These are phyloP conservation scores for Echria macrotheca DNA, from an alignment of 495 filamentous ascomycete genomes.

Conservation along the genomic window DNA sequence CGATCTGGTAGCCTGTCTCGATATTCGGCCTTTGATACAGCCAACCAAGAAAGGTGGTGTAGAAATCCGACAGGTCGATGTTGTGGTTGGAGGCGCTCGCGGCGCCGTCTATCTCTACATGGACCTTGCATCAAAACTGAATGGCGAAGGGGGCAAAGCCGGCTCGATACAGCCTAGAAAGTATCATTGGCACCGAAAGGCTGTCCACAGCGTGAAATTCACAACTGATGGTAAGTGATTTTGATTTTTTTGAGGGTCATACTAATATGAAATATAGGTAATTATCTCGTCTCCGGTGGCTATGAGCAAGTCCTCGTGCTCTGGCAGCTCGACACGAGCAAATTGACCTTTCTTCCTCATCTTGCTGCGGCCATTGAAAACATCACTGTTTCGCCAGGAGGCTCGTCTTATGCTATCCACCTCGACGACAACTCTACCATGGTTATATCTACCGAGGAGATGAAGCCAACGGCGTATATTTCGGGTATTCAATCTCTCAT, in stretches of 20 bases:
- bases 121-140: conserved; percentile 59
- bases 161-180: conserved; percentile 44
- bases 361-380: conserved; percentile 76
- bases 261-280: conserved; percentile 53
- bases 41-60: conserved; percentile 30
- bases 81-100: conserved; percentile 67
- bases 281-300: conserved; percentile 91
- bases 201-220: conserved; percentile 77
- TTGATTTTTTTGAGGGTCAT: background rate
- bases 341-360: conserved; percentile 78
- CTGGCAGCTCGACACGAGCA: conserved; percentile 90
- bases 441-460: conserved; percentile 81
- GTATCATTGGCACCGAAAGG: conserved; percentile 87
- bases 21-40: conserved; percentile 34
- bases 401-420: conserved; percentile 73
- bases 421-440: conserved; percentile 88
- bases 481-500: conserved; percentile 70
- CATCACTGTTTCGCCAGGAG: conserved; percentile 71
- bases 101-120: conserved; percentile 76
- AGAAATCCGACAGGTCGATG: conserved; percentile 47
- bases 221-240: conserved; percentile 74
- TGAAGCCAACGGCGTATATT: conserved; percentile 71
- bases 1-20: conserved; percentile 54
- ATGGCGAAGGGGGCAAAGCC: conserved; percentile 25
- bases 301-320: conserved; percentile 83